Base-by-base conservation (phyloP, 495 filamentous ascomycete species). In the Penicillium silybi region DNA sequence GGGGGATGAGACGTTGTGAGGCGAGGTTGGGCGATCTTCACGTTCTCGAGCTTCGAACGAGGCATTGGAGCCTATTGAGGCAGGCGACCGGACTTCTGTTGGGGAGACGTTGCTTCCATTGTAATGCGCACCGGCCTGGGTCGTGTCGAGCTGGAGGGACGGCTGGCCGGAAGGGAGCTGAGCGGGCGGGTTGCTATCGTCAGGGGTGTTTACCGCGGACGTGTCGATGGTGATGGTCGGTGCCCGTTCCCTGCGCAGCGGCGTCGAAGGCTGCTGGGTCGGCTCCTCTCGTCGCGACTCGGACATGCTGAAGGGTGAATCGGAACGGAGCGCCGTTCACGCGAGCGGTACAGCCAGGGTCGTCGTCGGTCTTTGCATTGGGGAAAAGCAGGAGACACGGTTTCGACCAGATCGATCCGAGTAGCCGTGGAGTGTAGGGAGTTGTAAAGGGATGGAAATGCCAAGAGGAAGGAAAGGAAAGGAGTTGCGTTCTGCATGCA, bases 1-100 rank as follows among this genome's bases (percentile, higher is more conserved):
- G 1, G 86, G 88, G 13, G 87, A 92, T 6, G 89, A 92, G 45
- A 95, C 69, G 70, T 96, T 95, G 68, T 95, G 91, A 0, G 90
- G 87, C 39, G 90, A 95, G 0, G 86, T 90, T n/a, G 90, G 91
- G 47, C 89, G 76, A 62, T 85, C 88, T 50, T 65, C 86, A 60
- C 74, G 80, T 56, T 90, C 85, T 55, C 76, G 79, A 61, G 79
- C 82, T 52, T 96, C 89, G 41, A 89, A 89, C 4, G 88, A 90
- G 46, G 73, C 75, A 27, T 81, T 76, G 18, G 74, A 77, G 45
- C 83, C 80, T 34, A 85, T 69, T 32, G 70, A 73, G 6, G 61
- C 74, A 0, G 79, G 69, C 22, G 72, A 75, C 46, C 82, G 80
- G 42, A 80, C 62, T 45, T 92, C 86, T 7, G 80, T 75, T 40